Base-by-base conservation (phyloP, 495 filamentous ascomycete species). In the Penicillium flavigenum region DNA sequence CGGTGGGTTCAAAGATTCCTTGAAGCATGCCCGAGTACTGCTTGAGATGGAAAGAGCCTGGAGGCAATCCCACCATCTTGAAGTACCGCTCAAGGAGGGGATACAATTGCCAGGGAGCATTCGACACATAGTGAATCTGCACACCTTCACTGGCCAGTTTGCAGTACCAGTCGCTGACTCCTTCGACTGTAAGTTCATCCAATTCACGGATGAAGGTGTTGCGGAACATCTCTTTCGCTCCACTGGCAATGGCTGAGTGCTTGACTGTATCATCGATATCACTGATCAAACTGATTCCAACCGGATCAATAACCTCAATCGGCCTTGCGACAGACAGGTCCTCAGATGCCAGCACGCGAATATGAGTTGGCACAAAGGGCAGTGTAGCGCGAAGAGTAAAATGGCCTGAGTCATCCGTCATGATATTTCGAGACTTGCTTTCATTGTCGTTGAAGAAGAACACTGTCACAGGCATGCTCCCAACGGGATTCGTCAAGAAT, bases 241-340 rank as follows among this genome's bases (percentile, higher is more conserved):
- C 94, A 58, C 83, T 81, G 6, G 82, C 78, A 61, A 99, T 94
- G 14, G 89, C 94, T 2, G 95, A 97, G 62, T 91, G 90, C 68
- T 99, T 99, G 57, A 99, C 88, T 0, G 94, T 99, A 71, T 99
- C 94, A 66, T 99, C 94, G 57, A 99, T 92, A 63, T 99, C 94
- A 66, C 91, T 97, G 65, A 99, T 97, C 51, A 99, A 54, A 66
- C 92, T 97, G 60, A 99, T 80, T 22, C 94, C 94, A n/a, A 70
- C 76, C 0, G 88, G 81, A 51, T 95, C 88, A 17, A 88, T 89
- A 27, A 96, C 77, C 39, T 83, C 76, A 36, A 98, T 80, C 14
- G 86, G 81, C 59, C 91, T 86, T 1, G 86, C 87, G 8, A 83
- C 85, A 10, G 92, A 96, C 5, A 99, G 78, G 38, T 86, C 81